Evolutionary conservation across 2,329 filamentous ascomycete species (phyloP).

Genomic region (Lojkania enalia): DNA sequence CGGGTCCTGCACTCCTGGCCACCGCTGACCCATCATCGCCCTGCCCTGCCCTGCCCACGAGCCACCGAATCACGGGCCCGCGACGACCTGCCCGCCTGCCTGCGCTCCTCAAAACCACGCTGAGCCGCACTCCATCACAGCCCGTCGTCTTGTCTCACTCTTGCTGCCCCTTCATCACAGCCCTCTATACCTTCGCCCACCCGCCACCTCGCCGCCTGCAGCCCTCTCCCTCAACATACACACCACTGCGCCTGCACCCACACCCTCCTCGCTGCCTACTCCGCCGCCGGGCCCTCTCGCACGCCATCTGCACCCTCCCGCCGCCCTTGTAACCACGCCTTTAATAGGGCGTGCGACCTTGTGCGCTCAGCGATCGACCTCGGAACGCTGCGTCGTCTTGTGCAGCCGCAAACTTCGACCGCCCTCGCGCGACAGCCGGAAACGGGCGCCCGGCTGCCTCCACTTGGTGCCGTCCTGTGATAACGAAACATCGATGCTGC

Average conservation of each 20-base stretch:
- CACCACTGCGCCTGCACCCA: conserved; percentile 12
- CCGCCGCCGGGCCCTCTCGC: conserved; percentile 10
- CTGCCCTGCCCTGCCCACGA: conserved; percentile 1
- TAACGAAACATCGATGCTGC: conserved; percentile 33
- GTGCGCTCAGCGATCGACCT: conserved; percentile 4
- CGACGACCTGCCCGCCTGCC: conserved; percentile 9
- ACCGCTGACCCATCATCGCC: conserved; percentile 12
- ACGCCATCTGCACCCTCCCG: conserved; percentile 13
- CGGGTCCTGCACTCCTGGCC: too few relatives aligned
- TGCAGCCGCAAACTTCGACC: conserved; percentile 22
- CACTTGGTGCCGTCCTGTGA: conserved; percentile 9
- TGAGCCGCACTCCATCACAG: conserved; percentile 34
- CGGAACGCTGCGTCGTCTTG: conserved; percentile 9
- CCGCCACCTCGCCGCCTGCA: conserved; percentile 1
- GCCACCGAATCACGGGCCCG: conserved; percentile 5
- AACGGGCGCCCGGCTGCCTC: conserved; percentile 13
- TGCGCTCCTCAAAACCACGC: conserved; percentile 42
- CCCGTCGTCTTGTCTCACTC: conserved; percentile 22
- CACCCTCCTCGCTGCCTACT: conserved; percentile 11
- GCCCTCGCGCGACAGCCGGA: conserved; percentile 15
- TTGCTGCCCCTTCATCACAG: conserved; percentile 22
- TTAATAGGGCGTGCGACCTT: conserved; percentile 15
- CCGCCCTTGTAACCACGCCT: conserved; percentile 10
- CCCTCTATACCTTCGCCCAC: conserved; percentile 12
- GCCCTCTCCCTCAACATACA: conserved; percentile 3